Evolutionary conservation across 2,329 filamentous ascomycete genomes (phyloP).

Genomic region (Domatiomyces catenatus): DNA sequence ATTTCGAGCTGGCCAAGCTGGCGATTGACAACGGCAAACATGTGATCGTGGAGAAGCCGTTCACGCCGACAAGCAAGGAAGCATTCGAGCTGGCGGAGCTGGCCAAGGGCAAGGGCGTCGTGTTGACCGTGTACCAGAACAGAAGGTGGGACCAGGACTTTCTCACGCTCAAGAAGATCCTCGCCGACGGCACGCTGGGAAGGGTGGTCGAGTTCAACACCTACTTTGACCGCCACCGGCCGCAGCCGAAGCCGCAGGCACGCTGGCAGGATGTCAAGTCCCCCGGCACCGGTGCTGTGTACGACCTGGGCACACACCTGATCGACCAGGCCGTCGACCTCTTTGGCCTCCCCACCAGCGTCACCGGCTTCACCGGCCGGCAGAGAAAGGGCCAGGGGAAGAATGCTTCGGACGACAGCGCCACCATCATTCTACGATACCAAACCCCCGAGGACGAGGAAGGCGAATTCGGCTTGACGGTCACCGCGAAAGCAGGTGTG

Average conservation of each 20-base stretch:
- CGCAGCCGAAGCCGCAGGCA: constrained; percentile 36
- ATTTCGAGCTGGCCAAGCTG: constrained; percentile 49
- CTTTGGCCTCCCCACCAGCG: constrained; percentile 51
- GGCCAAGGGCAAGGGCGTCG: constrained; percentile 35
- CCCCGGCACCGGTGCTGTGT: constrained; percentile 52
- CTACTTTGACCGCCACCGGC: constrained; percentile 62
- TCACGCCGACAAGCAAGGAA: constrained; percentile 55
- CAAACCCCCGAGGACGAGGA: constrained; percentile 27
- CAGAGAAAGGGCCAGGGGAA: constrained; percentile 45
- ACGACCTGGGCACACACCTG: constrained; percentile 61
- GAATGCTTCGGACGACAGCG: constrained; percentile 32
- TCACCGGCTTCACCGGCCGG: constrained; percentile 53
- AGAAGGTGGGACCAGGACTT: constrained; percentile 68
- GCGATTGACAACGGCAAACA: constrained; percentile 59
- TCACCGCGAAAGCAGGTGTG: constrained; percentile 53
- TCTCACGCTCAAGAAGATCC: constrained; percentile 49
- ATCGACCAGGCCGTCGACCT: constrained; percentile 59
- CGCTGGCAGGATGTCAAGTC: constrained; percentile 54
- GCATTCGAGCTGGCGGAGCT: constrained; percentile 47
- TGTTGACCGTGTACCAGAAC: constrained; percentile 60
- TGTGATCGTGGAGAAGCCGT: constrained; percentile 69
- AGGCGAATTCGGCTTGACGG: constrained; percentile 31
- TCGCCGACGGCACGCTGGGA: constrained; percentile 46
- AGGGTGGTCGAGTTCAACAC: constrained; percentile 64
- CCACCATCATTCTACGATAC: constrained; percentile 53